Evolutionary conservation across 306 rosid species (phyloP).

Genomic region (Boehmeria nivea): DNA sequence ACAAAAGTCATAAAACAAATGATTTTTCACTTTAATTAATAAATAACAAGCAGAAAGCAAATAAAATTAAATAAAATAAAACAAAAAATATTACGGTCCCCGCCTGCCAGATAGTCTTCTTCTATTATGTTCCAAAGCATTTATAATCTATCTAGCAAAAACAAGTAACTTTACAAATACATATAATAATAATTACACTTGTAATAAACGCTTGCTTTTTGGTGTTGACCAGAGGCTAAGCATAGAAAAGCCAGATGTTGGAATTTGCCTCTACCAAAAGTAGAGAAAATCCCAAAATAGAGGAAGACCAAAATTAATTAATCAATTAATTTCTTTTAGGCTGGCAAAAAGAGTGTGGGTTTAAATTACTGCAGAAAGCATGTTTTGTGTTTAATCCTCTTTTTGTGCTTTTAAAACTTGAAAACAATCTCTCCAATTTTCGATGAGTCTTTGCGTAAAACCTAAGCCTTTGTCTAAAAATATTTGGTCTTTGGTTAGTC

Average conservation of each 20-base stretch:
- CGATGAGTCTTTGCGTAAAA: constrained; percentile 18
- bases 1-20: not conserved
- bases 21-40: not conserved
- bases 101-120: too few species aligned
- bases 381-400: constrained; percentile 7
- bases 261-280: constrained; percentile 33
- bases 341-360: constrained; percentile 22
- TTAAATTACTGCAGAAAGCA: constrained; percentile 19
- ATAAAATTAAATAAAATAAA: not conserved
- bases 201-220: constrained; percentile 10
- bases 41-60: not conserved
- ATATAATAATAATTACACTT: not conserved
- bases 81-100: not conserved
- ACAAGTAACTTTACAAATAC: too few species aligned
- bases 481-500: constrained; percentile 12
- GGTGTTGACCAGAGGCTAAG: constrained; percentile 23
- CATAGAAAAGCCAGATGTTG: constrained; percentile 35
- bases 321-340: constrained; percentile 11
- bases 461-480: constrained; percentile 12
- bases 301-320: constrained; percentile 30
- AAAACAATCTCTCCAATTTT: constrained; percentile 17
- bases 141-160: not conserved
- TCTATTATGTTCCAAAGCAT: too few species aligned
- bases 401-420: constrained; percentile 18
- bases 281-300: constrained; percentile 42